Evolutionary conservation across 768 basidiomycete genomes (phyloP).

Genomic region (Astraeus odoratus): DNA sequence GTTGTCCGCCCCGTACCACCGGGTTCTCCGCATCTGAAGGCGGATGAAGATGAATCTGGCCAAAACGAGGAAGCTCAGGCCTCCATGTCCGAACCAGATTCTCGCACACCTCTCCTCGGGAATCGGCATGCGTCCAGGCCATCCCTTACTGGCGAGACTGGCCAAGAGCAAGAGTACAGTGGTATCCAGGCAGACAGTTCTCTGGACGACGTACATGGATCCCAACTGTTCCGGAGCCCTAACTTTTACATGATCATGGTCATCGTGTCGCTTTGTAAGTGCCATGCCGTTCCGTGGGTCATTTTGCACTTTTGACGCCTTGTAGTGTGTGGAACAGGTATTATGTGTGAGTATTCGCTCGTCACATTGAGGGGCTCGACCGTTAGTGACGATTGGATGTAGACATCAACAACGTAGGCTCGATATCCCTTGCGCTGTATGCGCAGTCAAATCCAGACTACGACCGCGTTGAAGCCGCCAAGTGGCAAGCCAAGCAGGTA

Average conservation of each 20-base stretch:
- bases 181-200: too few relatives aligned
- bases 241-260: too few relatives aligned
- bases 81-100: too few relatives aligned
- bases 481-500: conserved; percentile 82
- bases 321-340: conserved; percentile 58
- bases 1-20: conserved; percentile 61
- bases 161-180: too few relatives aligned
- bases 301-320: not conserved
- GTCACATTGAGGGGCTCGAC: not conserved
- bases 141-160: too few relatives aligned
- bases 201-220: too few relatives aligned
- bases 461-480: conserved; percentile 58
- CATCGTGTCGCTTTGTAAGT: conserved; percentile 53
- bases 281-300: not conserved
- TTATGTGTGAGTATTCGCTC: conserved; percentile 53
- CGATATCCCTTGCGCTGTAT: conserved; percentile 64
- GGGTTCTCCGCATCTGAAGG: conserved; percentile 24
- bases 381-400: not conserved
- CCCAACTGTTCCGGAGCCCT: too few relatives aligned
- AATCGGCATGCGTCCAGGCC: too few relatives aligned
- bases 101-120: too few relatives aligned
- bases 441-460: conserved; percentile 54
- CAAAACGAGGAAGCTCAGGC: too few relatives aligned
- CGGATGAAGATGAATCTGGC: not conserved
- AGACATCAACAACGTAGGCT: conserved; percentile 88